These are phyloP conservation scores for Blastobotrys americana DNA, from an alignment of 805 yeast genomes.

Conservation along the genomic window DNA sequence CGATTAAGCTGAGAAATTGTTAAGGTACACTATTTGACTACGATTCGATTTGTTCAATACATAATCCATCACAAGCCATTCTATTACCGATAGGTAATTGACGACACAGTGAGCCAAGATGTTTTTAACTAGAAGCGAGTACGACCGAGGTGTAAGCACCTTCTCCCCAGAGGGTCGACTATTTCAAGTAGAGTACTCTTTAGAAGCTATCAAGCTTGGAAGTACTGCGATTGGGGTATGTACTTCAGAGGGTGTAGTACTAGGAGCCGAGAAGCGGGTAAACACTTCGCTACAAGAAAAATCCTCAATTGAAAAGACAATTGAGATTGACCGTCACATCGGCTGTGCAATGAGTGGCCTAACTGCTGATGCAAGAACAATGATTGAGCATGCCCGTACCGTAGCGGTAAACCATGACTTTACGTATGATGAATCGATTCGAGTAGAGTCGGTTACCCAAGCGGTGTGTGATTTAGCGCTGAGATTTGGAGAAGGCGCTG, in stretches of 20 bases:
- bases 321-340: slow-evolving; percentile 86
- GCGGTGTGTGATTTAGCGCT: slow-evolving; percentile 94
- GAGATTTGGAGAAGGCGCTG: slow-evolving; percentile 95
- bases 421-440: slow-evolving; percentile 86
- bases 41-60: no score
- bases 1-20: no score
- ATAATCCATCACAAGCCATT: no score
- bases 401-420: slow-evolving; percentile 73
- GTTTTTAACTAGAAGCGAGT: slow-evolving; percentile 99
- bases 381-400: slow-evolving; percentile 97
- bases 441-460: slow-evolving; percentile 90
- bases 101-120: no score
- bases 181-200: slow-evolving; percentile 95
- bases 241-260: slow-evolving; percentile 90
- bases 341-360: slow-evolving; percentile 99
- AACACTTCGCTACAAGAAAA: slow-evolving; percentile 87
- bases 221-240: slow-evolving; percentile 97
- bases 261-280: slow-evolving; percentile 96
- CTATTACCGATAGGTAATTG: no score
- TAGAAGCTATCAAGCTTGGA: slow-evolving; percentile 95
- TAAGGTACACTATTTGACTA: no score
- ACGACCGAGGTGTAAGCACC: slow-evolving; percentile 97
- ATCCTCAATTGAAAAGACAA: slow-evolving; percentile 89
- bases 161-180: slow-evolving; percentile 98
- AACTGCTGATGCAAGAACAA: slow-evolving; percentile 96